Base-by-base conservation (phyloP, 495 filamentous ascomycete genomes). In the Haplographium delicatum region DNA sequence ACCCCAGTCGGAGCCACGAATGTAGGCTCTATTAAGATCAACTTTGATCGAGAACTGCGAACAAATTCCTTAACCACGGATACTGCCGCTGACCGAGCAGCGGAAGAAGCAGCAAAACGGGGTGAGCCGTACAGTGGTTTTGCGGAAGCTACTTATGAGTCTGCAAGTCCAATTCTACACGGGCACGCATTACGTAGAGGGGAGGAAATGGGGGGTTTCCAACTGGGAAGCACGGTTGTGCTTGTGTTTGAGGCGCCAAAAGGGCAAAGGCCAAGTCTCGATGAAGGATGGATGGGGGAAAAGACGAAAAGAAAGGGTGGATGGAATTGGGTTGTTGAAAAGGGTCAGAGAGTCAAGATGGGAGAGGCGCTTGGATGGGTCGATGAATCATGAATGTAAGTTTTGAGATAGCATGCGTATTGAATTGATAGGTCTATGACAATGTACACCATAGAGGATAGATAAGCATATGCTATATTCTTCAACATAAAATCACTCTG, bases 1-100 rank as follows among this genome's bases (percentile, higher is more conserved):
- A 93, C 86, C 0, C 91, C 94, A 15, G 91, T 99, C 25, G 93
- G 93, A 51, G 93, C 93, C 10, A 99, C 93, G n/a, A 99, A 99
- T 62, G 93, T 99, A 39, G 93, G 93, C 43, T 91, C 86, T 33
- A 97, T 99, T 68, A 86, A 86, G 65, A 82, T 99, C 70, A 95
- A 99, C 69, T 99, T 99, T 64, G 93, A 99, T 65, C 75, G 82
- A 49, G 94, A 99, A 65, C 71, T 99, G 47, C 81, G 90, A 46
- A 99, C 93, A 26, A 99, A 99, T 67, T 86, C 81, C 53, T 72
- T 97, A 27, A 81, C 83, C 0, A 95, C 90, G 7, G 90, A 97
- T 45, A 97, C 91, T 1, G 87, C 79, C 10, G 93, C 90, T 15
- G 87, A 95, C 57, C 70, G 76, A 51, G 88, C 86, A 3, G 89